These are phyloP conservation scores for Mallotus nudiflorus DNA, from an alignment of 345 rosid species.

Conservation along the genomic window DNA sequence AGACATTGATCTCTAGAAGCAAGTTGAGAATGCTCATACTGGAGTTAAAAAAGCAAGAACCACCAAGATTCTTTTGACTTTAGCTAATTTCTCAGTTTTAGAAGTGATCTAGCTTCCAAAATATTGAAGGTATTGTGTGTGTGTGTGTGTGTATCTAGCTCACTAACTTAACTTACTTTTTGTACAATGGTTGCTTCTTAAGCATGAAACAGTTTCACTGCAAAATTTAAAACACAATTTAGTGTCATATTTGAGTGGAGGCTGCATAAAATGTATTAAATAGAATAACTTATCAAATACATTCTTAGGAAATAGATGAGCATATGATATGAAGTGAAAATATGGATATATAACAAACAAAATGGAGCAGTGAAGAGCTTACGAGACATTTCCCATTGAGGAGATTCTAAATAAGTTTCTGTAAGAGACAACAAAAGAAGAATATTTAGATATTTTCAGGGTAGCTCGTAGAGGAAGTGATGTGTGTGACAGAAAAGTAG, in stretches of 20 bases:
- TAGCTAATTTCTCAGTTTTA: background rate
- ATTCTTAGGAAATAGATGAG: constrained; percentile 6
- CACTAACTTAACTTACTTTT: background rate
- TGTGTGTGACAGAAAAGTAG: no score
- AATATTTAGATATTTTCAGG: background rate
- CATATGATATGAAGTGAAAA: background rate
- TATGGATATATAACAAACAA: no score
- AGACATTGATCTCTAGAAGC: background rate
- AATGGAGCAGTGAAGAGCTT: constrained; percentile 10
- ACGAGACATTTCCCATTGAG: constrained; percentile 24
- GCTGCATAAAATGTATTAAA: background rate
- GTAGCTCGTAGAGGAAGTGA: background rate
- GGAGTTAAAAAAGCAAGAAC: background rate
- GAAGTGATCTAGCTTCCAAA: no score
- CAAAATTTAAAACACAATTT: background rate
- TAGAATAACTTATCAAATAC: background rate
- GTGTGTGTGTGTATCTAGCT: background rate
- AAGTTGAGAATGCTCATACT: no score
- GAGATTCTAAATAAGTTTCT: constrained; percentile 49
- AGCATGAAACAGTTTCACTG: constrained; percentile 3
- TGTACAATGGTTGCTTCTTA: background rate
- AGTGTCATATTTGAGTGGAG: background rate
- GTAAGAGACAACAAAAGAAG: background rate
- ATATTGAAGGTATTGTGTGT: background rate
- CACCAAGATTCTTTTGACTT: background rate